These are phyloP conservation scores for Vitis rupestris DNA, from an alignment of 164 flowering plant species.

Conservation along the genomic window DNA sequence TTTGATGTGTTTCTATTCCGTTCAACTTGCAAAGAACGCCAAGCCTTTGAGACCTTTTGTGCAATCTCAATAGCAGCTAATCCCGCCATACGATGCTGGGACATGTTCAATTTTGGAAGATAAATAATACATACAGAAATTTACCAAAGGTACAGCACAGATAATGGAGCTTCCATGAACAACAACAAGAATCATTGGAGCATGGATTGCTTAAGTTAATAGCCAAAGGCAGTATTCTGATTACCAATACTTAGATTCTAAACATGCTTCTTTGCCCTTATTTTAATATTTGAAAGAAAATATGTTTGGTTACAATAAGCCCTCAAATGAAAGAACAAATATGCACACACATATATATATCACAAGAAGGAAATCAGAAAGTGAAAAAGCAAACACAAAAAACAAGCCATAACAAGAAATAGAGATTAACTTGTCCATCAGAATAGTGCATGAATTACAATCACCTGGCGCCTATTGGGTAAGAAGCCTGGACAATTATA, in stretches of 20 bases:
- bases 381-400: slow-evolving; percentile 1
- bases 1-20: slow-evolving; percentile 63
- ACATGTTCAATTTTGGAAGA: slow-evolving; percentile 10
- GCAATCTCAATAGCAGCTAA: slow-evolving; percentile 97
- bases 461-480: slow-evolving; percentile 92
- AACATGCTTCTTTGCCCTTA: no score
- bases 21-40: slow-evolving; percentile 83
- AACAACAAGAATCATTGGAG: no score
- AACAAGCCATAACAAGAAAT: not conserved
- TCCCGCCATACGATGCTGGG: slow-evolving; percentile 99
- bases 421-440: not conserved
- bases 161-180: not conserved
- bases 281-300: no score
- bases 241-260: no score
- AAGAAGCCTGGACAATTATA: slow-evolving; percentile 89
- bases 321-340: no score
- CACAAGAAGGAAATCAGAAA: not conserved
- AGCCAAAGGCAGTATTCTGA: no score
- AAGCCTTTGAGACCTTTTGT: slow-evolving; percentile 89
- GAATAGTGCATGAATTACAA: slow-evolving; percentile 6
- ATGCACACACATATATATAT: not conserved
- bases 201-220: no score
- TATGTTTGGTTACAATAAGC: no score
- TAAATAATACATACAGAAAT: not conserved
- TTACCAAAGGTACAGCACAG: not conserved